Base-by-base conservation (phyloP, 2,329 filamentous ascomycete species). In the Tolypocladium inflatum region DNA sequence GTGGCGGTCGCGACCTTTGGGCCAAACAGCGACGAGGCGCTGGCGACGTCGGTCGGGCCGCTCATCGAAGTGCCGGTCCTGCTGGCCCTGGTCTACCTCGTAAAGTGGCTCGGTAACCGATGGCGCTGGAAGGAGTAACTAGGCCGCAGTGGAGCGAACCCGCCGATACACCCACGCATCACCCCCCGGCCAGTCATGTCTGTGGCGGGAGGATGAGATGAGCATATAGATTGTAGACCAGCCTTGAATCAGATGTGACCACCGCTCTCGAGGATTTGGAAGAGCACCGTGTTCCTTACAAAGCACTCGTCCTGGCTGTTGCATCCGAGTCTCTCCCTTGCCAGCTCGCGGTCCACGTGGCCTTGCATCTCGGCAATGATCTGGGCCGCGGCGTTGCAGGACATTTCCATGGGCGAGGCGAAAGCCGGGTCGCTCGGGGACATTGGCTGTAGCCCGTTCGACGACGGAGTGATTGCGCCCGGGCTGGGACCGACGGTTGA, bases 11-110 rank as follows among this genome's bases (percentile, higher is more conserved):
- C 91, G 0, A 87, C 87, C 0, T 96, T 88, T 72, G 91, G 91
- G 0, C 80, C 87, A 0, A 76, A 88, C 45, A 93, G 89, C 65
- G 85, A 91, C 55, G 86, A 96, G 72, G 91, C 91, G 0, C 75
- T 96, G 51, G 90, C 91, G 1, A 80, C 88, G 9, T 95, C 91
- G 0, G 90, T 96, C 0, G 90, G 91, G 0, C 91, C 91, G 3
- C 72, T 96, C 63, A 88, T 96, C 56, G 91, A 96, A 68, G 91
- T 96, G 4, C 91, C 91, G 0, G 90, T 96, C 1, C 70, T 96
- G 60, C 67, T 96, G 11, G 85, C 78, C 0, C 70, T 96, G 65
- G 90, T 96, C 2, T 94, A 94, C 77, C 74, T 88, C 0, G 79
- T 90, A 11, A 85, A 79, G 63, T 85, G 78, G 74, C 69, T 86